These are phyloP conservation scores for Yarrowia sp. DNA, from an alignment of 805 yeast genomes.

Conservation along the genomic window DNA sequence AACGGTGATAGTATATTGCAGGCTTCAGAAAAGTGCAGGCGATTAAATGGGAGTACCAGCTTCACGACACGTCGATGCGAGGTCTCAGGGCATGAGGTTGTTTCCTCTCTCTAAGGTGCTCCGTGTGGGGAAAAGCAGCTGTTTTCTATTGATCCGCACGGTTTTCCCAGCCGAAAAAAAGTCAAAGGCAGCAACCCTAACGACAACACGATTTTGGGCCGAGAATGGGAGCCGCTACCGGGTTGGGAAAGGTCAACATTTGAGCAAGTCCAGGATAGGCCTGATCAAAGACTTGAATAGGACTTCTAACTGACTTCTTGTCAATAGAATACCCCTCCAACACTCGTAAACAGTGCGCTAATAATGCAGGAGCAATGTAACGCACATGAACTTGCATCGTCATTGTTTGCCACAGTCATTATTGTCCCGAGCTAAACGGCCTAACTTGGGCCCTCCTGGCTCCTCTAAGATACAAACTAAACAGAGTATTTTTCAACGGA, in stretches of 20 bases:
- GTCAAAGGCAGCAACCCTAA: neutral
- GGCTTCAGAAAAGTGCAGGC: neutral
- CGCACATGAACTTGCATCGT: conserved; percentile 7
- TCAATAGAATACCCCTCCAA: too few relatives aligned
- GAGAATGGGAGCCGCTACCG: neutral
- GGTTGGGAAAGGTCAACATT: too few relatives aligned
- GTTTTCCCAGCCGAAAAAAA: conserved; percentile 1
- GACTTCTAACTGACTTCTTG: too few relatives aligned
- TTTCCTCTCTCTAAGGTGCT: neutral
- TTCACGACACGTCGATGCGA: too few relatives aligned
- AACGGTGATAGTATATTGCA: neutral
- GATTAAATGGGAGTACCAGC: neutral
- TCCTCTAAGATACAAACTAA: neutral
- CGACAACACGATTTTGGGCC: neutral
- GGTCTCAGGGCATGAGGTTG: neutral
- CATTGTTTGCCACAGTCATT: neutral
- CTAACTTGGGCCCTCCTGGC: neutral
- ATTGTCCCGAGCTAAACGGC: neutral
- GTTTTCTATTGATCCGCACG: conserved; percentile 7
- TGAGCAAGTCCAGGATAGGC: too few relatives aligned
- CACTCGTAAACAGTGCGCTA: too few relatives aligned
- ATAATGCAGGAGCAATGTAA: conserved; percentile 22
- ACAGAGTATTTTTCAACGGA: neutral
- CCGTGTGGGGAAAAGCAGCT: conserved; percentile 13
- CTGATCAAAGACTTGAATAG: too few relatives aligned